Conservation (phyloP, 2,329 filamentous ascomycete genomes). For the Xylariaceae sp. region DNA sequence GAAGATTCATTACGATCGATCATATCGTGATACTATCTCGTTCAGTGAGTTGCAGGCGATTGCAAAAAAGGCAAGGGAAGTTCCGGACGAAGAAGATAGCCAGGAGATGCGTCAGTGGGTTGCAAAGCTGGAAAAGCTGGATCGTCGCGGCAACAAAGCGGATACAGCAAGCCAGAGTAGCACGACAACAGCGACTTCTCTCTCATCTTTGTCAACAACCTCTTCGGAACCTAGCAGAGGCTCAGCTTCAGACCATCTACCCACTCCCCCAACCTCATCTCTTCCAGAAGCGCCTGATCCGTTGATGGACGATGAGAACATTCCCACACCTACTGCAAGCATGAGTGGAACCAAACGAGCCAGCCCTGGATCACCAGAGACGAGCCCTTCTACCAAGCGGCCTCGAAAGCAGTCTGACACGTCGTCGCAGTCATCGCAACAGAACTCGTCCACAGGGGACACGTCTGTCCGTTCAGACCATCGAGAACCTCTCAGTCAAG, state of each 20-base stretch:
- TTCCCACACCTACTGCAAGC: not conserved
- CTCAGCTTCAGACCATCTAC: not conserved
- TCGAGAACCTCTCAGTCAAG: conserved; percentile 15
- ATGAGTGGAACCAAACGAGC: conserved; percentile 10
- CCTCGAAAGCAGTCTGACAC: not conserved
- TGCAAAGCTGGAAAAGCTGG: conserved; percentile 54
- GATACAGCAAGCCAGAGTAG: conserved; percentile 45
- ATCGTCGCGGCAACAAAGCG: conserved; percentile 43
- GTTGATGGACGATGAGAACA: not conserved
- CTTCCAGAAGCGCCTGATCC: not conserved
- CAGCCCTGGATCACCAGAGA: not conserved
- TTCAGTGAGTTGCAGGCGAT: conserved; percentile 68
- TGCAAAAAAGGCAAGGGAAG: conserved; percentile 55
- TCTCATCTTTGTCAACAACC: conserved; percentile 15
- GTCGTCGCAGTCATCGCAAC: conserved; percentile 4
- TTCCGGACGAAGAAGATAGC: conserved; percentile 50
- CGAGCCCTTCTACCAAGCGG: conserved; percentile 2
- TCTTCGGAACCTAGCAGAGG: conserved; percentile 1
- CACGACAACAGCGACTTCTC: conserved; percentile 34
- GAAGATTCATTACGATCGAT: conserved; percentile 76
- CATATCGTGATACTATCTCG: conserved; percentile 64
- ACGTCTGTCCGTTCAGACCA: not conserved
- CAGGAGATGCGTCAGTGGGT: conserved; percentile 63
- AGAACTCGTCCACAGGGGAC: not conserved
- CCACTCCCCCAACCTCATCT: conserved; percentile 11